Conservation (phyloP, 345 rosid genomes). For the Erucastrum elatum region DNA sequence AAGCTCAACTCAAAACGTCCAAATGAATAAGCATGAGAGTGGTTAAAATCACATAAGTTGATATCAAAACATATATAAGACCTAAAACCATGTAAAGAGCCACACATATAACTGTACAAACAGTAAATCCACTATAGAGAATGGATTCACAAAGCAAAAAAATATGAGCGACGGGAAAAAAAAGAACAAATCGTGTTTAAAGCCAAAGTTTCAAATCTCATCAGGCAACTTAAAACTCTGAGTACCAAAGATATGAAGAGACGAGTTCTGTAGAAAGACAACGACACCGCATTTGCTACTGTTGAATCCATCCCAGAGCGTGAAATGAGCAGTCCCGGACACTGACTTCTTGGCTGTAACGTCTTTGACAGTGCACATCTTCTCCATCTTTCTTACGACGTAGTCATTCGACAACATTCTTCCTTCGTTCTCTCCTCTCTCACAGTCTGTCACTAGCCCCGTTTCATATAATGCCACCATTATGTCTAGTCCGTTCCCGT, state of each 20-base stretch:
- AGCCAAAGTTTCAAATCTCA: constrained; percentile 34
- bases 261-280: constrained; percentile 63
- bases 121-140: not conserved
- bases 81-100: constrained; percentile 1
- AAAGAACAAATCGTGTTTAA: not conserved
- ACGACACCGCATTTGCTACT: constrained; percentile 62
- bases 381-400: constrained; percentile 77
- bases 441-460: constrained; percentile 69
- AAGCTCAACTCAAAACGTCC: too few species aligned
- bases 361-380: constrained; percentile 67
- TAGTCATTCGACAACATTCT: constrained; percentile 69
- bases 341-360: constrained; percentile 56
- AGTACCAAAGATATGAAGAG: constrained; percentile 70
- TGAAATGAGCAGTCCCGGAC: constrained; percentile 63
- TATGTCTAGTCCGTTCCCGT: constrained; percentile 54
- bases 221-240: constrained; percentile 66
- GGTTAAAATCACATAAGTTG: not conserved
- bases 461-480: constrained; percentile 83
- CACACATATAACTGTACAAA: constrained; percentile 29
- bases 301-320: constrained; percentile 77
- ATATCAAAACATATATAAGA: not conserved
- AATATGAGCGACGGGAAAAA: not conserved
- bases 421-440: constrained; percentile 75
- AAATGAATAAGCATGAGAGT: not conserved
- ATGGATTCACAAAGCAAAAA: constrained; percentile 19